Evolutionary conservation across 2,329 filamentous ascomycete genomes (phyloP).

Genomic region (Aspergillus pseudoterreus): DNA sequence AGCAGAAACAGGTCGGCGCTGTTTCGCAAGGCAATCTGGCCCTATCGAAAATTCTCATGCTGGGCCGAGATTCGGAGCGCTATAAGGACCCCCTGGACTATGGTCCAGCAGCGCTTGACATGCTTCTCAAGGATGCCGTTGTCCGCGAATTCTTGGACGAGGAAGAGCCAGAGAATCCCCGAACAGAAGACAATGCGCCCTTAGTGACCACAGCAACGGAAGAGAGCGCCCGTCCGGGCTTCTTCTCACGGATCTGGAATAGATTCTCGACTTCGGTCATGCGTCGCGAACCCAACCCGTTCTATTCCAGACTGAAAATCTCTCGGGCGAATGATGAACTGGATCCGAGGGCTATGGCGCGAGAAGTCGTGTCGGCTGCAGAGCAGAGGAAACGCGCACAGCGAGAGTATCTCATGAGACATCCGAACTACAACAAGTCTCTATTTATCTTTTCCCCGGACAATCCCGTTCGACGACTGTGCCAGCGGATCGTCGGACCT

Average conservation of each 20-base stretch:
- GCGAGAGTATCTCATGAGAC: slow-evolving; percentile 78
- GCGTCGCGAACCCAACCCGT: slow-evolving; percentile 82
- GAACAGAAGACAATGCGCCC: slow-evolving; percentile 27
- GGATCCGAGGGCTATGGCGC: slow-evolving; percentile 83
- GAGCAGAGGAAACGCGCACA: slow-evolving; percentile 82
- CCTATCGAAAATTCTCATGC: slow-evolving; percentile 57
- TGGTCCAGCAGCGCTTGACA: slow-evolving; percentile 86
- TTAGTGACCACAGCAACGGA: slow-evolving; percentile 25
- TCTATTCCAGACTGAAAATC: slow-evolving; percentile 78
- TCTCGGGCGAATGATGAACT: slow-evolving; percentile 70
- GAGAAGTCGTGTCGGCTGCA: slow-evolving; percentile 80
- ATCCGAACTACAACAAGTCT: slow-evolving; percentile 90
- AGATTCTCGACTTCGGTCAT: slow-evolving; percentile 55
- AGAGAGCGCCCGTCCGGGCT: slow-evolving; percentile 53
- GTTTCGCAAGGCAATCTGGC: slow-evolving; percentile 65
- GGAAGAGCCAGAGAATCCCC: slow-evolving; percentile 31
- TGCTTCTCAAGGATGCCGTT: slow-evolving; percentile 93
- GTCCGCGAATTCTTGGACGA: slow-evolving; percentile 93
- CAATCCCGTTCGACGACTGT: slow-evolving; percentile 75
- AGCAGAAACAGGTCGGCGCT: slow-evolving; percentile 78
- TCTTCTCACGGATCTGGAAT: slow-evolving; percentile 60
- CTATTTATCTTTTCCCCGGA: slow-evolving; percentile 79
- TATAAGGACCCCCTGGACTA: slow-evolving; percentile 83
- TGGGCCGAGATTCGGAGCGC: slow-evolving; percentile 59
- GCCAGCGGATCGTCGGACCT: slow-evolving; percentile 86